These are phyloP conservation scores for Wickerhamiella infanticola DNA, from an alignment of 1,139 yeast species.

Conservation along the genomic window DNA sequence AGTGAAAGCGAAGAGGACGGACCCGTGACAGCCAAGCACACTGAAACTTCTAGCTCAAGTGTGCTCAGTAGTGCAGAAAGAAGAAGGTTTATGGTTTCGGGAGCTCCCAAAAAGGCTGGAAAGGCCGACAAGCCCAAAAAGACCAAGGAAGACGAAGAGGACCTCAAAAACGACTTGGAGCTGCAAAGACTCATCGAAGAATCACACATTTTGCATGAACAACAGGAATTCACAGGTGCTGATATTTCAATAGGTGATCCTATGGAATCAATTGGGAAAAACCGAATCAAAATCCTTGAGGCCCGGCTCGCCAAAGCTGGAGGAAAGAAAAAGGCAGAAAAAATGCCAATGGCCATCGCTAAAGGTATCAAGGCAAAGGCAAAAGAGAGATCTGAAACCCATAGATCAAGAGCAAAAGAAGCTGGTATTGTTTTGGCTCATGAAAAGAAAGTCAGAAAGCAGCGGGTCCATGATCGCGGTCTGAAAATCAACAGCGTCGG, in stretches of 20 bases:
- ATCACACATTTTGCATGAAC: slow-evolving; percentile 64
- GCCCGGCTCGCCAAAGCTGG: slow-evolving; percentile 45
- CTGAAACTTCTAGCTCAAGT: slow-evolving; percentile 4
- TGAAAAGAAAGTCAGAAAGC: slow-evolving; percentile 20
- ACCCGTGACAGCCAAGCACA: slow-evolving; percentile 10
- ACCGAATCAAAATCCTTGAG: slow-evolving; percentile 58
- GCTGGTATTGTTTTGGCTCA: slow-evolving; percentile 67
- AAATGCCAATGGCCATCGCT: slow-evolving; percentile 77
- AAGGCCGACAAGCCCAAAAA: slow-evolving; percentile 13
- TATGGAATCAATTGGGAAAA: slow-evolving; percentile 42
- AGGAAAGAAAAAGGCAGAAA: slow-evolving; percentile 37
- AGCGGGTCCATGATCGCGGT: slow-evolving; percentile 49
- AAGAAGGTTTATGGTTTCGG: slow-evolving; percentile 21
- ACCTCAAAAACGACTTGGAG: slow-evolving; percentile 66
- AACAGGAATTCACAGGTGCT: slow-evolving; percentile 50
- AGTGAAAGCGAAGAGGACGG: slow-evolving; percentile 5
- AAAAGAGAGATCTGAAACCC: slow-evolving; percentile 35
- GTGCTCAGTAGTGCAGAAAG: slow-evolving; percentile 9
- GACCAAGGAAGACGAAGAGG: slow-evolving; percentile 21
- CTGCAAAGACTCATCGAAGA: slow-evolving; percentile 69
- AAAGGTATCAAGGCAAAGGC: slow-evolving; percentile 63
- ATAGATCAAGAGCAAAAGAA: slow-evolving; percentile 65
- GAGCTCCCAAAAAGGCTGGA: slow-evolving; percentile 26
- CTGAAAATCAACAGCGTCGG: slow-evolving; percentile 68
- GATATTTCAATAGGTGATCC: slow-evolving; percentile 60